These are phyloP conservation scores for Leishmania amazonensis DNA, from an alignment of 208 protist genomes.

Conservation along the genomic window DNA sequence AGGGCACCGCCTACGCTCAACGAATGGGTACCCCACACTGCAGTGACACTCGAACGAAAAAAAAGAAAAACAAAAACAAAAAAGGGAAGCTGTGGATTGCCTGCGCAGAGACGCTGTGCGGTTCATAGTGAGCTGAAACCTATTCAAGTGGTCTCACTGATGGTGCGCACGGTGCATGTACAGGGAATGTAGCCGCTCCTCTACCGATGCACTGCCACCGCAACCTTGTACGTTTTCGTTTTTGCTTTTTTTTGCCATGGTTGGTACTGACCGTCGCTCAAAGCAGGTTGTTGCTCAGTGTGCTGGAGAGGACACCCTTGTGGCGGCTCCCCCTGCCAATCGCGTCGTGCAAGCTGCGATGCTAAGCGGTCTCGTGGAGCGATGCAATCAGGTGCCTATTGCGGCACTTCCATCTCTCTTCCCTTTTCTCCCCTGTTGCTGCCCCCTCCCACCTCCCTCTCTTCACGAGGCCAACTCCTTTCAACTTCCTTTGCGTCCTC, in stretches of 20 bases:
- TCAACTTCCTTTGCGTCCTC: not conserved
- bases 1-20: not conserved
- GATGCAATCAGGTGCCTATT: not conserved
- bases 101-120: not conserved
- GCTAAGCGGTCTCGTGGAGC: not conserved
- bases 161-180: not conserved
- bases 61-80: not conserved
- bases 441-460: not conserved
- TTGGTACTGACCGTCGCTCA: not conserved
- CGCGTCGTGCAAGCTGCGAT: not conserved
- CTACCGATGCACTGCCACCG: too few species aligned
- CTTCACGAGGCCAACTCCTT: not conserved
- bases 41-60: slow-evolving; percentile 1
- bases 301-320: not conserved
- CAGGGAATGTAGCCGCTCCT: not conserved
- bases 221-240: too few species aligned
- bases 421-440: not conserved
- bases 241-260: not conserved
- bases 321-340: not conserved
- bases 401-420: not conserved
- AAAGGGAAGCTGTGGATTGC: not conserved
- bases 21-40: not conserved
- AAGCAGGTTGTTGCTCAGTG: not conserved
- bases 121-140: not conserved
- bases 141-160: not conserved